Evolutionary conservation across 129 eudicot species (phyloP), one percentile per base, ranked within the genome.

Genomic region (Chrysanthemum seticuspe): DNA sequence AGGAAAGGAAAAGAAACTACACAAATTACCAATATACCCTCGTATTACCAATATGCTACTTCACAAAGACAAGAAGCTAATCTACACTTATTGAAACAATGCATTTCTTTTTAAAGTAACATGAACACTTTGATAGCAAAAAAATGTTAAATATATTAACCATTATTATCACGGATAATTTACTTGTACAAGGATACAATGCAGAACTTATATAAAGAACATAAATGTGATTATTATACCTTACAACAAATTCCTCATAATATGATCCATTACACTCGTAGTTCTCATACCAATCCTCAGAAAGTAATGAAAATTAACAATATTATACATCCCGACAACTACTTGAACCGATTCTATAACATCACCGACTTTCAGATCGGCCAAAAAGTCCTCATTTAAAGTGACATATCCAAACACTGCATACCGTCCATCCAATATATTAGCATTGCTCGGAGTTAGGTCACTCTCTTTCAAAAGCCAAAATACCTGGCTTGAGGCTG

Each of bases 381-480:
- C 98, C 72, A 94, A 86, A 74, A 71, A 75, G 73, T 87, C 98
- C 77, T 94, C 93, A 47, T 94, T 94, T 73, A 90, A 82, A 8
- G 97, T 94, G 14, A 94, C 93, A 29, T 90, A 94, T 23, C 98
- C 98, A 71, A 94, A 90, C 55, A 94, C 98, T 0, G 98, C 74
- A 55, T 94, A 94, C 0, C 98, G 89, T 3, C 98, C 98, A 6
- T 94, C 98, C 82, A 94, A 75, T 71, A 94, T 94, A 62, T 94
- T 94, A 68, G 98, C 96, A 62, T 94, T 94, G 79, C 98, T 94
- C 2, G 98, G 98, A 54, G 98, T 94, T 44, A 94, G 75, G 73
- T 94, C 98, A 83, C 98, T 94, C 80, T 94, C 98, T 85, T 93
- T 93, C 83, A 93, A 83, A 58, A 93, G 88, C 98, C 98, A 93